Evolutionary conservation across 1,284 basidiomycete genomes (phyloP).

Genomic region (Sanghuangporus weigelae): DNA sequence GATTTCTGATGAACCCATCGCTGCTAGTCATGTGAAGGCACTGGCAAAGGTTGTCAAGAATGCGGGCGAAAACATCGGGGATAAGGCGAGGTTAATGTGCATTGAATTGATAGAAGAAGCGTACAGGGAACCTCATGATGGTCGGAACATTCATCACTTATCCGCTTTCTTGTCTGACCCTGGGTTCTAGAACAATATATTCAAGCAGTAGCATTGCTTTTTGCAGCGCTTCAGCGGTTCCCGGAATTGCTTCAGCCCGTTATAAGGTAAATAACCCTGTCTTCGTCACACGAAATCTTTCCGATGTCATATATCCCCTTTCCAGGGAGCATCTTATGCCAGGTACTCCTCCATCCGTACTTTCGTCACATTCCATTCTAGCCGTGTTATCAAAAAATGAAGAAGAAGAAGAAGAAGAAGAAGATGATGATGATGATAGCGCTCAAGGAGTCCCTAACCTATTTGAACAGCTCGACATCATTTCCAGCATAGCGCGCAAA

Average conservation of each 20-base stretch:
- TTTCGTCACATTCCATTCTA: constrained; percentile 65
- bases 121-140: constrained; percentile 70
- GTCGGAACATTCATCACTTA: constrained; percentile 31
- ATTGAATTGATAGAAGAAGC: constrained; percentile 76
- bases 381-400: constrained; percentile 46
- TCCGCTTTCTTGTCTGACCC: constrained; percentile 5
- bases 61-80: constrained; percentile 73
- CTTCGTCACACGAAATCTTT: background rate
- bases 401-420: constrained; percentile 26
- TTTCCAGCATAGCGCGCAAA: constrained; percentile 69
- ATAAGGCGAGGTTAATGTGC: constrained; percentile 67
- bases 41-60: constrained; percentile 74
- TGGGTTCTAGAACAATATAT: constrained; percentile 60
- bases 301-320: background rate
- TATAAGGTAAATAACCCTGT: constrained; percentile 48
- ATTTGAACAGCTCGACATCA: constrained; percentile 60
- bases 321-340: constrained; percentile 48
- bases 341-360: constrained; percentile 57
- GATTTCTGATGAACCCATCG: constrained; percentile 67
- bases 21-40: constrained; percentile 71
- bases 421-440: constrained; percentile 28
- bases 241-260: constrained; percentile 64
- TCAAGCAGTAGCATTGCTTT: constrained; percentile 62
- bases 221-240: constrained; percentile 63
- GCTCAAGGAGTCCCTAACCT: constrained; percentile 38